These are phyloP conservation scores for Aspergillus puulaauensis DNA, from an alignment of 2,329 filamentous ascomycete genomes.

Conservation along the genomic window DNA sequence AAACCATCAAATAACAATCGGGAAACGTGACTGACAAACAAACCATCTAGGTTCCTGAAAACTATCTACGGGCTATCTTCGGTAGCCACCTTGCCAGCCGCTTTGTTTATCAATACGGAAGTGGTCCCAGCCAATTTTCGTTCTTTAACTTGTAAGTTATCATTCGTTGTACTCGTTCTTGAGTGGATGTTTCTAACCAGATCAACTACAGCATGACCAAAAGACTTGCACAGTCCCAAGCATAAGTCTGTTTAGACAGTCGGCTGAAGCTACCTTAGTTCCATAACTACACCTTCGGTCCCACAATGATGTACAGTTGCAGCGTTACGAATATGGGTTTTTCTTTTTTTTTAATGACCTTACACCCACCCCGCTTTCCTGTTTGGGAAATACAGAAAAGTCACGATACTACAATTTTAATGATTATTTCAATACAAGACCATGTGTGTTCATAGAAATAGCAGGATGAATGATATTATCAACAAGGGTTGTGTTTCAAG, in stretches of 20 bases:
- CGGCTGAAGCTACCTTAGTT: constrained; percentile 3
- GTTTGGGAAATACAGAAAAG: constrained; percentile 16
- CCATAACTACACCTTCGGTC: constrained; percentile 17
- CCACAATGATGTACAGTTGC: constrained; percentile 14
- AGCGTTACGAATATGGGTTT: constrained; percentile 19
- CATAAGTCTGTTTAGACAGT: constrained; percentile 21
- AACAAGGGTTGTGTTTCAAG: too few species aligned
- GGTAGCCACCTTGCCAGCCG: constrained; percentile 92
- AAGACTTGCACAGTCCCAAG: constrained; percentile 31
- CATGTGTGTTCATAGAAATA: neutral
- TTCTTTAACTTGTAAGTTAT: constrained; percentile 93
- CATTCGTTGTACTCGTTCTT: neutral
- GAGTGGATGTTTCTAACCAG: constrained; percentile 15
- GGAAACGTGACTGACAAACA: constrained; percentile 19
- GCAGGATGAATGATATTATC: neutral
- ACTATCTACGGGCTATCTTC: constrained; percentile 92
- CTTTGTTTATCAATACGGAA: constrained; percentile 95
- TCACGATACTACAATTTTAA: constrained; percentile 11
- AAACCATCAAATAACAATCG: neutral
- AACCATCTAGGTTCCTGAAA: constrained; percentile 68
- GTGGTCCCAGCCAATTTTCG: constrained; percentile 89
- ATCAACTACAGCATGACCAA: constrained; percentile 36
- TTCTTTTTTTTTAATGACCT: neutral
- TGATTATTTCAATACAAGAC: constrained; percentile 5
- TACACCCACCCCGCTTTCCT: constrained; percentile 5